These are phyloP conservation scores for Ganoderma leucocontextum DNA, from an alignment of 1,284 basidiomycete genomes.

Conservation along the genomic window DNA sequence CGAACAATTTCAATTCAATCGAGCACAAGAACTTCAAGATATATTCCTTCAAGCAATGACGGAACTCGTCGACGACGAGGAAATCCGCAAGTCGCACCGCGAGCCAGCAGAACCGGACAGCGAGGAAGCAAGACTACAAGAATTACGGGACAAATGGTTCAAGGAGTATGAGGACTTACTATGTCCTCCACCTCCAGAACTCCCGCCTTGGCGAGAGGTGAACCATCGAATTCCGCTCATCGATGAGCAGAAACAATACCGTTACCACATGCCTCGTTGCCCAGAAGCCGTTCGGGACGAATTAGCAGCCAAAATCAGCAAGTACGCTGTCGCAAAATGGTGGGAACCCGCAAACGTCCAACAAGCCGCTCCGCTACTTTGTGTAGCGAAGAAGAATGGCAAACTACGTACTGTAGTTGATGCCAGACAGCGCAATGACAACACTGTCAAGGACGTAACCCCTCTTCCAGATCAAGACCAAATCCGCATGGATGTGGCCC, in stretches of 20 bases:
- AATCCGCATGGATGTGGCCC: conserved; percentile 40
- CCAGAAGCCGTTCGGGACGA: conserved; percentile 9
- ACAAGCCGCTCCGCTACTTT: conserved; percentile 36
- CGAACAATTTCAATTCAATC: too few relatives aligned
- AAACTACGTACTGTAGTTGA: conserved; percentile 39
- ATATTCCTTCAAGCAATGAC: neutral
- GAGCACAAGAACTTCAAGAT: too few relatives aligned
- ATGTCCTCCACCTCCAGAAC: conserved; percentile 15
- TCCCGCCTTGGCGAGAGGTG: conserved; percentile 19
- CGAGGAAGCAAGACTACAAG: conserved; percentile 2
- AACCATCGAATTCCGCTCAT: conserved; percentile 7
- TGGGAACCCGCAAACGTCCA: conserved; percentile 21
- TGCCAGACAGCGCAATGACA: conserved; percentile 37
- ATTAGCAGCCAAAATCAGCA: conserved; percentile 35
- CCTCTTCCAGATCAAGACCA: conserved; percentile 45
- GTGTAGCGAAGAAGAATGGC: conserved; percentile 35
- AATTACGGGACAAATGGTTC: conserved; percentile 22
- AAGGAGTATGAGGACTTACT: conserved; percentile 20
- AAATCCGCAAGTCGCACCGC: conserved; percentile 12
- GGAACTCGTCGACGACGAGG: conserved; percentile 11
- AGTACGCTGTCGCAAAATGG: too few relatives aligned
- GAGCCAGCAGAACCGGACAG: neutral
- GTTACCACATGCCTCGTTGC: neutral
- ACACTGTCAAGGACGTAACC: conserved; percentile 41
- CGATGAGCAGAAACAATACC: neutral